phyloP scores from a whole-genome alignment of 2,329 filamentous ascomycete genomes.

The Phaeosphaeria sp. region DNA sequence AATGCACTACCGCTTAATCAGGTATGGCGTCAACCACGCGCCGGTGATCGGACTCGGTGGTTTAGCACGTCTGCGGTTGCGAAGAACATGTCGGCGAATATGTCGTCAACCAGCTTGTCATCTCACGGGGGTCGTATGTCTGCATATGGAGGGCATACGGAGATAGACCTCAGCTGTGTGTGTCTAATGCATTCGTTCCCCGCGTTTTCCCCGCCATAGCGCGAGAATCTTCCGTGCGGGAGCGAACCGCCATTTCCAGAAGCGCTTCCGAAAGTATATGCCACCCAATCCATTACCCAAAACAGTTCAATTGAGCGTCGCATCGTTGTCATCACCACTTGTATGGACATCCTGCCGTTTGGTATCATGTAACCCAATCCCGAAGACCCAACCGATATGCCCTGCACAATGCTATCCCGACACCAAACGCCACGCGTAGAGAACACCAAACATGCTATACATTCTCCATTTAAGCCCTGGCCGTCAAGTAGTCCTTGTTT shows the following conservation, averaged over 20 bases:
- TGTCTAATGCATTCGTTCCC: background rate
- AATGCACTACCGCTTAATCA: slow-evolving; percentile 21
- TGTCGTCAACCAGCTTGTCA: background rate
- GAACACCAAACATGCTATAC: background rate
- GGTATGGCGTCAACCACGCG: slow-evolving; percentile 23
- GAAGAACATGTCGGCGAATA: background rate
- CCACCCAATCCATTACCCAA: background rate
- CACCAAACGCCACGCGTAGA: slow-evolving; percentile 8
- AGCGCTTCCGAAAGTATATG: background rate
- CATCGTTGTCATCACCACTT: background rate
- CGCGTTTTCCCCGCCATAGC: slow-evolving; percentile 4
- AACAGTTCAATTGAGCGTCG: background rate
- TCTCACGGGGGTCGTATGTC: background rate
- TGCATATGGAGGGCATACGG: background rate
- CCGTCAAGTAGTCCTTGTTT: slow-evolving; percentile 55
- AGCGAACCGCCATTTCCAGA: background rate
- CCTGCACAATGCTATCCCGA: background rate
- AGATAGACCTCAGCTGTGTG: background rate
- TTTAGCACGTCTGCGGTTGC: background rate
- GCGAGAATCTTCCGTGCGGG: background rate
- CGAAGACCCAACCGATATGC: background rate
- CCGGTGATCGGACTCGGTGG: slow-evolving; percentile 33
- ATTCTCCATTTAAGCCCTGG: slow-evolving; percentile 15
- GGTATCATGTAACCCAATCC: background rate
- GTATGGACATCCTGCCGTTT: background rate